Percentiles rank a stretch among this genome's conserved stretches.
Conservation (phyloP, 2,329 filamentous ascomycete species). For the Arachnomyces sp. region DNA sequence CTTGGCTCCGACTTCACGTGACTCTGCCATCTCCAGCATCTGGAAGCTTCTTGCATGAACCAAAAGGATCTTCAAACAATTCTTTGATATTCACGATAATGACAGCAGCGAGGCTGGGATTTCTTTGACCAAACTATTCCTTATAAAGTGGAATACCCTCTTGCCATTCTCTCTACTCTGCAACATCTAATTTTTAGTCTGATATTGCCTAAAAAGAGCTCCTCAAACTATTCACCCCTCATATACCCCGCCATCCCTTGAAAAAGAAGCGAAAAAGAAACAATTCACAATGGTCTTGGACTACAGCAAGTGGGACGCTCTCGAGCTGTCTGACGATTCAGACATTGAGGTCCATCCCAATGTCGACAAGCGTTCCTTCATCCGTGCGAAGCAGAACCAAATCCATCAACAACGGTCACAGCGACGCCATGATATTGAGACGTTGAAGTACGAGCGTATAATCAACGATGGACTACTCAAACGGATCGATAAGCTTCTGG, state of each 20-base stretch:
- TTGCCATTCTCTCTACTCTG: no score
- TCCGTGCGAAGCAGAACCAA: constrained; percentile 93
- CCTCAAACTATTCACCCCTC: constrained; percentile 13
- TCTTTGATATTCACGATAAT: no score
- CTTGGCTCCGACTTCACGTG: no score
- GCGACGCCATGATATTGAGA: constrained; percentile 80
- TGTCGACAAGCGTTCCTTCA: constrained; percentile 97
- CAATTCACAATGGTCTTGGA: constrained; percentile 48
- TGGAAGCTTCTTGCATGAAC: no score
- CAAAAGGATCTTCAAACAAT: no score
- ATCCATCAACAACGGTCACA: constrained; percentile 87
- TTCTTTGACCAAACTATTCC: no score
- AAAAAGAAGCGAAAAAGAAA: no score
- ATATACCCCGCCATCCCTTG: constrained; percentile 5
- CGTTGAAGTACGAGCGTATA: constrained; percentile 77
- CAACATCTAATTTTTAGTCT: no score
- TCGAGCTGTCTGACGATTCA: constrained; percentile 96
- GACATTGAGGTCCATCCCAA: constrained; percentile 98
- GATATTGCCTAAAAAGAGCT: no score
- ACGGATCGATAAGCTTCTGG: constrained; percentile 72
- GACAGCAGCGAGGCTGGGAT: no score
- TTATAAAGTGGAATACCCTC: no score
- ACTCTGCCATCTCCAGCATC: no score
- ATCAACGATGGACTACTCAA: constrained; percentile 85
- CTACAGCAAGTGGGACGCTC: constrained; percentile 61